Evolutionary conservation across 352 stramenopile genomes (phyloP), one percentile per base, ranked within the genome.

Genomic region (Phytophthora sansomeana): DNA sequence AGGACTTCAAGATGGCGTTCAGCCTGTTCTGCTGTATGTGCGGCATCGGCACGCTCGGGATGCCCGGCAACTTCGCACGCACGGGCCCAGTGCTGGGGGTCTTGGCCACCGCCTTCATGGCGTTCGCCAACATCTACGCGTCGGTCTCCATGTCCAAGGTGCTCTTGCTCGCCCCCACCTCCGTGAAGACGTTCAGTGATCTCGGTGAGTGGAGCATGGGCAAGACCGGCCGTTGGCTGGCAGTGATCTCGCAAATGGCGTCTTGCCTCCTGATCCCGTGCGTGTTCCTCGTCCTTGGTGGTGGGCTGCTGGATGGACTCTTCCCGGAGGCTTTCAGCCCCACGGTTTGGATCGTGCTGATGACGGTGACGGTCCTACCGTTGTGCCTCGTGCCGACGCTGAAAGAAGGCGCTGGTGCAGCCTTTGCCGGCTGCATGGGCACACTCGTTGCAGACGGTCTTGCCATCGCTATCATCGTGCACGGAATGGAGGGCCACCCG

Each of bases 61-160:
- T 90, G 73, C 79, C 81, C 1, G 75, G 65, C 1, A 89, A 84
- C 48, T 88, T 84, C 41, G 61, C 80, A 21, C 75, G 82, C 13
- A 74, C 76, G 11, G 80, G 80, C 0, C 80, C 77, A 3, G 61
- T 60, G 6, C 61, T 85, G 21, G 82, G 73, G 6, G 70, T 70
- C 11, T 38, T 81, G 17, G 79, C 73, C 24, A 77, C 81, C 39
- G 55, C 78, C 4, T 85, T 91, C 65, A 88, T 91, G 80, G 80
- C 79, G 0, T 76, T 82, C 33, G 78, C 78, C 63, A 91, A 89
- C 54, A 73, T 87, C 26, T 89, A 88, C 64, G 74, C 80, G 1
- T 80, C 77, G 7, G 60, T 89, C 13, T 38, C 72, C 19, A 75
- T 73, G 63, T 87, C 72, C 58, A 87, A 86, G 58, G 72, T 82